Base-by-base conservation (phyloP, 2,329 filamentous ascomycete species). In the Davidsoniella australis region DNA sequence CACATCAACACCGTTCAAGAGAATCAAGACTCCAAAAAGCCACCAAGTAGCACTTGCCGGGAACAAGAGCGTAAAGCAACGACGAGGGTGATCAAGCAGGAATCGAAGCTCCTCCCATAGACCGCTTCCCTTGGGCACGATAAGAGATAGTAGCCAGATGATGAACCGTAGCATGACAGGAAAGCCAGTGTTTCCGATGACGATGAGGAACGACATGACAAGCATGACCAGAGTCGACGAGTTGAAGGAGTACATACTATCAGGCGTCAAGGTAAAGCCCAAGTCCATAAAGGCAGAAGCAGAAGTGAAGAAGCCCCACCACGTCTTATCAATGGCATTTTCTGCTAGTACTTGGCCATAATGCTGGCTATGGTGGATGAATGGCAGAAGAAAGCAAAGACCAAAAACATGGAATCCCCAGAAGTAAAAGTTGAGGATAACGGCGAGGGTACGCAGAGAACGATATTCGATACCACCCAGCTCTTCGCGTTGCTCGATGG, bases 381-480 rank as follows among this genome's bases (percentile, higher is more conserved):
- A 98, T 0, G 86, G 85, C 2, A 85, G 60, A 10, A 95, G 64
- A 56, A 78, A 80, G 24, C 86, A 61, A 37, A 93, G 66, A 0
- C 81, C 85, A 3, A 95, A 68, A 2, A 88, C 57, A 58, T 87
- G 85, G 57, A 94, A 95, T 0, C 82, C 80, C 60, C 86, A 75
- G 59, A 83, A 95, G 63, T 96, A 98, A 6, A 66, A 68, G 2
- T 83, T 71, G 17, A 96, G 68, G 26, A 96, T 78, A 24, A 85
- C 61, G 1, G 85, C 84, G 44, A 98, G 66, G 2, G 86, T 85
- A 62, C 94, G 93, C 53, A 98, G 63, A 0, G 89, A 85, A 5
- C 91, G 81, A 60, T 98, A 98, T 62, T 98, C 91, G 55, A 98
- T 94, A 17, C 91, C 91, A 9, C 91, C 91, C 2, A 98, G 68